A percentile compares a stretch with the other conserved stretches of the same genome.
These are phyloP conservation scores for Rhizopus microsporus DNA, from an alignment of 371 early-diverging fungal genomes.

Conservation along the genomic window DNA sequence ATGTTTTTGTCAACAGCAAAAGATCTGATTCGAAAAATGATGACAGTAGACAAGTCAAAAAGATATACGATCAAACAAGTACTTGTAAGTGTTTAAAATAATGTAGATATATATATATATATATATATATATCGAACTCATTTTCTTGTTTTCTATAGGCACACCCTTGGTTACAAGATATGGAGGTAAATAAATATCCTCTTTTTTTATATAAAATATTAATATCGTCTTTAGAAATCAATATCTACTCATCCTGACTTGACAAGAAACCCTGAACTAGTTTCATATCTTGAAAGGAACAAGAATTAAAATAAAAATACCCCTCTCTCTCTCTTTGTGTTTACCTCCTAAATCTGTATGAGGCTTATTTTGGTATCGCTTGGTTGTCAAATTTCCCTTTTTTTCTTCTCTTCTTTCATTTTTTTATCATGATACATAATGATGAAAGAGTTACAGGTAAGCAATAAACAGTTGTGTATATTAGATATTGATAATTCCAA, in stretches of 20 bases:
- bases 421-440: background rate
- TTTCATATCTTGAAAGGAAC: constrained; percentile 7
- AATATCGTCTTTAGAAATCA: background rate
- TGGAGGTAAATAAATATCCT: constrained; percentile 13
- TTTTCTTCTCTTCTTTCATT: background rate
- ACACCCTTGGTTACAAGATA: constrained; percentile 26
- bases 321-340: background rate
- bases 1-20: constrained; percentile 10
- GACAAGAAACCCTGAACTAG: constrained; percentile 1
- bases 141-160: constrained; percentile 3
- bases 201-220: background rate
- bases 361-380: too few relatives aligned
- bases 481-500: background rate
- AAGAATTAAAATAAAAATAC: background rate
- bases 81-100: constrained; percentile 7
- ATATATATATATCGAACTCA: background rate
- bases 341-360: background rate
- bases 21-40: constrained; percentile 15
- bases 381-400: background rate
- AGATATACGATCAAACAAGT: constrained; percentile 20
- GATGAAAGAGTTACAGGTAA: background rate
- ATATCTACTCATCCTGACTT: background rate
- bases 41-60: constrained; percentile 4
- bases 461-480: background rate
- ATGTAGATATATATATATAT: background rate